Conservation (phyloP, 345 rosid species). For the Passiflora organensis region DNA sequence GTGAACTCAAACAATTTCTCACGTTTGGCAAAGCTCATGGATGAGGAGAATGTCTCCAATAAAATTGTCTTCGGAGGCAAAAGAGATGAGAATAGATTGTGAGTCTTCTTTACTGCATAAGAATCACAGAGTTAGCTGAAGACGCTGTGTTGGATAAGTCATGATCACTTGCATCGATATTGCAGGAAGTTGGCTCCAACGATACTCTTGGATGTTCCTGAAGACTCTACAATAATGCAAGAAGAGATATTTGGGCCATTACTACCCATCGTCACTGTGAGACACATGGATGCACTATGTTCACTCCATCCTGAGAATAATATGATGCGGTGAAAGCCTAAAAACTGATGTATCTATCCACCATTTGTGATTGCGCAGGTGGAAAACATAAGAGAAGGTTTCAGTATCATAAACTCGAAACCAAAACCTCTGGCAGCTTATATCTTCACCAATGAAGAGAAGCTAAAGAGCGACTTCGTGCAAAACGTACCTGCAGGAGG, state of each 20-base stretch:
- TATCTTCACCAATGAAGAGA: slow-evolving; percentile 55
- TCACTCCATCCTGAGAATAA: background rate
- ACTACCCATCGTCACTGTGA: slow-evolving; percentile 45
- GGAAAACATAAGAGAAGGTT: slow-evolving; percentile 30
- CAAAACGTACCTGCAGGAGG: slow-evolving; percentile 60
- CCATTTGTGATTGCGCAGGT: slow-evolving; percentile 23
- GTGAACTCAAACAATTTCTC: slow-evolving; percentile 33
- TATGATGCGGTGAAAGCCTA: too few relatives aligned
- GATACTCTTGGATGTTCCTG: slow-evolving; percentile 39
- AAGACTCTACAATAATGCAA: slow-evolving; percentile 42
- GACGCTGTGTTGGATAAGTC: background rate
- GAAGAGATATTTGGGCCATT: slow-evolving; percentile 65
- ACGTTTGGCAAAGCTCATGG: slow-evolving; percentile 36
- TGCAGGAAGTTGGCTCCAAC: slow-evolving; percentile 51
- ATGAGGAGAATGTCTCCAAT: slow-evolving; percentile 32
- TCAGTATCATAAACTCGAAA: slow-evolving; percentile 38
- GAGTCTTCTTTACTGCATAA: slow-evolving; percentile 8
- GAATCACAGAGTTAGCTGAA: background rate
- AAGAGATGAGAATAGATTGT: slow-evolving; percentile 34
- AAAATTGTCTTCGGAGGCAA: slow-evolving; percentile 46
- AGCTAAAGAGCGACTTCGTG: slow-evolving; percentile 50
- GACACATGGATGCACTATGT: background rate
- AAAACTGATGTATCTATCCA: too few relatives aligned
- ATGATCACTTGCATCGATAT: background rate
- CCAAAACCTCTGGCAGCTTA: slow-evolving; percentile 60